phyloP scores from a whole-genome alignment of 1,139 yeast genomes.

The Wickerhamomyces sp. region DNA sequence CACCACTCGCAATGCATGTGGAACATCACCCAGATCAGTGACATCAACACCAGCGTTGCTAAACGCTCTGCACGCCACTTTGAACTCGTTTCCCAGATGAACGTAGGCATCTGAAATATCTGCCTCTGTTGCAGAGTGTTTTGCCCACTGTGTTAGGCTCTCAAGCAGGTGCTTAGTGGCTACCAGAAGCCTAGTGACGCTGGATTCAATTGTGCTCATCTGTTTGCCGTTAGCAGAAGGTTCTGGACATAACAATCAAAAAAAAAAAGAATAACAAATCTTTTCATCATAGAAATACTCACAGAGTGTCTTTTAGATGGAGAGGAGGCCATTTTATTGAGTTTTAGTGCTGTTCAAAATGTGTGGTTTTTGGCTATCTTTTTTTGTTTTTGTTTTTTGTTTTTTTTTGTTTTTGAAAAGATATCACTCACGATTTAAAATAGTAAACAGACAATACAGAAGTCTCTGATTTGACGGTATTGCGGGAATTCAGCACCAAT shows the following conservation, averaged over 20 bases:
- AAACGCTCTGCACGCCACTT: constrained; percentile 77
- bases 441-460: no score
- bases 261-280: no score
- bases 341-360: not conserved
- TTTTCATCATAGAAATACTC: constrained; percentile 9
- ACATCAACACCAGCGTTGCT: constrained; percentile 65
- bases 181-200: constrained; percentile 77
- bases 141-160: constrained; percentile 88
- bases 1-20: constrained; percentile 64
- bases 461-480: no score
- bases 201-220: constrained; percentile 70
- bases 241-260: no score
- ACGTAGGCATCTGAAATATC: constrained; percentile 92
- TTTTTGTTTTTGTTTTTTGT: not conserved
- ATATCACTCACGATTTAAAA: no score
- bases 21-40: constrained; percentile 73
- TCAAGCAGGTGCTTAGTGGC: constrained; percentile 87
- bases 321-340: constrained; percentile 8
- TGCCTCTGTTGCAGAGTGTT: constrained; percentile 68
- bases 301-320: constrained; percentile 25
- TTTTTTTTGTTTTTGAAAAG: no score
- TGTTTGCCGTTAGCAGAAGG: no score
- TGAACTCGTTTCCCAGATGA: constrained; percentile 87
- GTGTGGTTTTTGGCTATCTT: not conserved
- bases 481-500: no score